Conservation (phyloP, 352 stramenopile species). For the Thalassiosira ordinaria region DNA sequence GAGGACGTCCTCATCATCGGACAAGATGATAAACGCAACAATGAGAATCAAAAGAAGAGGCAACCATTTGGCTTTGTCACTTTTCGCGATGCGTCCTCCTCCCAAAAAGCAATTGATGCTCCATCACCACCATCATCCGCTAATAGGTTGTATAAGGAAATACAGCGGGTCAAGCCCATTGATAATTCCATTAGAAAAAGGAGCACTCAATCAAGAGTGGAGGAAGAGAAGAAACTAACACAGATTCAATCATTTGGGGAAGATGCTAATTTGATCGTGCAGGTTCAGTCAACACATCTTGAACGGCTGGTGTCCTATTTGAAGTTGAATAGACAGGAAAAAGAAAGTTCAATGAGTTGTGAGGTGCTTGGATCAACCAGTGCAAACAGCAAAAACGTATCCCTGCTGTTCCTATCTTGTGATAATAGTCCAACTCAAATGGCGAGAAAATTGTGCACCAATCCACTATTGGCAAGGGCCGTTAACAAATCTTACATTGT, state of each 20-base stretch:
- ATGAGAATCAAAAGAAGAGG: too few species aligned
- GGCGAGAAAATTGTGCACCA: background rate
- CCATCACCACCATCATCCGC: background rate
- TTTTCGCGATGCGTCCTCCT: too few species aligned
- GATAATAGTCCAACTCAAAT: slow-evolving; percentile 14
- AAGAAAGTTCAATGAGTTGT: background rate
- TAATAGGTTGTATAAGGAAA: slow-evolving; percentile 10
- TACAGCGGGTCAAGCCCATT: background rate
- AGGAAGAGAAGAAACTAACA: too few species aligned
- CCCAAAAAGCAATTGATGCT: too few species aligned
- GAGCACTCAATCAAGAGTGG: too few species aligned
- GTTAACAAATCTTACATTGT: slow-evolving; percentile 26
- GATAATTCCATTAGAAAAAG: too few species aligned
- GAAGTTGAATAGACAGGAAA: background rate
- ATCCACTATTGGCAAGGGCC: slow-evolving; percentile 12
- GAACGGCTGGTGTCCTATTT: background rate
- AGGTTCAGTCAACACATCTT: too few species aligned
- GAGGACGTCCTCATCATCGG: too few species aligned
- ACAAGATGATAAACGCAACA: too few species aligned
- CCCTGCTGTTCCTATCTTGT: slow-evolving; percentile 6
- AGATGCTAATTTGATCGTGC: too few species aligned
- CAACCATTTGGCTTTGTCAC: too few species aligned
- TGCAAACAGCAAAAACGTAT: slow-evolving; percentile 2
- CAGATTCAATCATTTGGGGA: too few species aligned
- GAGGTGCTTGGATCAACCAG: background rate